These are phyloP conservation scores for Penicillium soppii DNA, from an alignment of 495 filamentous ascomycete genomes.

Conservation along the genomic window DNA sequence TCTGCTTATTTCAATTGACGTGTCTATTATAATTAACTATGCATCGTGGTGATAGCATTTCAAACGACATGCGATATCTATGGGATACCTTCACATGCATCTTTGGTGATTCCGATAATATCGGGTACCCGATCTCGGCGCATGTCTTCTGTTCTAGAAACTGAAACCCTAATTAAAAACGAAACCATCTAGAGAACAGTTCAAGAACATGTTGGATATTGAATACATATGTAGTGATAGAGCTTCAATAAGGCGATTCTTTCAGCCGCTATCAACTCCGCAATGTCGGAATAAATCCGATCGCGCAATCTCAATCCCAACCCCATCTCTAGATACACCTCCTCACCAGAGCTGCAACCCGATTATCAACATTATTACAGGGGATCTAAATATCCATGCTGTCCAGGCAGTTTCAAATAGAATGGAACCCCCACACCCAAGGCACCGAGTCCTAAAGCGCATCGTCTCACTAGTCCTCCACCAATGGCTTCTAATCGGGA, in stretches of 20 bases:
- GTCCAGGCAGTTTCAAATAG: background rate
- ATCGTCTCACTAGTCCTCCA: conserved; percentile 40
- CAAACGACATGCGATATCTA: background rate
- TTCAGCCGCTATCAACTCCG: conserved; percentile 13
- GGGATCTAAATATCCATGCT: background rate
- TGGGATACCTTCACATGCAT: conserved; percentile 9
- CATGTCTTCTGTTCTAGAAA: background rate
- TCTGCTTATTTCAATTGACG: too few species aligned
- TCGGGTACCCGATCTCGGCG: conserved; percentile 28
- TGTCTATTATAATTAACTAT: too few species aligned
- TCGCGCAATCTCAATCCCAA: conserved; percentile 10
- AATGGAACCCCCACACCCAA: conserved; percentile 14
- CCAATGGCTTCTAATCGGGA: conserved; percentile 58
- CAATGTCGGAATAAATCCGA: conserved; percentile 22
- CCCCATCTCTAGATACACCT: background rate
- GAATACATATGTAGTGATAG: background rate
- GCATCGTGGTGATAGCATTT: too few species aligned
- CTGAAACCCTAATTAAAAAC: too few species aligned
- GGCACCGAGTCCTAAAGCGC: conserved; percentile 15
- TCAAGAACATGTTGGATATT: background rate
- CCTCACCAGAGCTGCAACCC: too few species aligned
- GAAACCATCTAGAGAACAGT: too few species aligned
- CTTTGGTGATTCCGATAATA: conserved; percentile 1
- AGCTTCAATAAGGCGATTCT: background rate
- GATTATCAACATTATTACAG: too few species aligned